Conservation (phyloP, 2,329 filamentous ascomycete genomes). For the Talaromyces rugulosus region DNA sequence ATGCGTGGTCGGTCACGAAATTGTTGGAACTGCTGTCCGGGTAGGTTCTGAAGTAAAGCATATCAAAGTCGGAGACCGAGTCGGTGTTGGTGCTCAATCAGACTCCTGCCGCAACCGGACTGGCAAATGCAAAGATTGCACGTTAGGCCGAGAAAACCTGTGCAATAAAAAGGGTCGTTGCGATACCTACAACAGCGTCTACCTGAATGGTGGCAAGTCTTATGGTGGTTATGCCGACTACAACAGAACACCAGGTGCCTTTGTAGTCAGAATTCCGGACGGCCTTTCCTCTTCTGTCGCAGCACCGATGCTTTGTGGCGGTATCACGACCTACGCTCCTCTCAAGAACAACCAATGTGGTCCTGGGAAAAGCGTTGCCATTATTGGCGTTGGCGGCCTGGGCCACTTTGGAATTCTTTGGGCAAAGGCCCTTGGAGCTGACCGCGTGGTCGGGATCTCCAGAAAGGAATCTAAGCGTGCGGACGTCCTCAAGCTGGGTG, state of each 20-base stretch:
- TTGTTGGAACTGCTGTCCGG: slow-evolving; percentile 57
- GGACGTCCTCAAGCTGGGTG: slow-evolving; percentile 54
- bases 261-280: slow-evolving; percentile 57
- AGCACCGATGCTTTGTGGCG: slow-evolving; percentile 74
- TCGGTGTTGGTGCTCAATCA: slow-evolving; percentile 59
- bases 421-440: slow-evolving; percentile 66
- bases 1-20: slow-evolving; percentile 61
- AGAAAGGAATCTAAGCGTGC: slow-evolving; percentile 48
- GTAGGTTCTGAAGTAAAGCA: slow-evolving; percentile 44
- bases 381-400: slow-evolving; percentile 69
- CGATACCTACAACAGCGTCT: slow-evolving; percentile 30
- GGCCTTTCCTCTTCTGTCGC: slow-evolving; percentile 47
- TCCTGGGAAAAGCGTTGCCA: slow-evolving; percentile 66
- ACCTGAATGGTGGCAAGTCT: slow-evolving; percentile 53
- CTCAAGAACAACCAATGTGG: slow-evolving; percentile 64
- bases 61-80: slow-evolving; percentile 32
- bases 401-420: slow-evolving; percentile 23
- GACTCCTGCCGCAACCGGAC: slow-evolving; percentile 47
- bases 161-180: slow-evolving; percentile 24
- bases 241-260: slow-evolving; percentile 54
- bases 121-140: slow-evolving; percentile 52
- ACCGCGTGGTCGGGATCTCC: slow-evolving; percentile 57
- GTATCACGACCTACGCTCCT: slow-evolving; percentile 69
- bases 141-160: slow-evolving; percentile 36
- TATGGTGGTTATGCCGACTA: slow-evolving; percentile 64